A percentile compares a stretch with the other conserved stretches of the same genome.
These are phyloP conservation scores for Pythium monospermum DNA, from an alignment of 352 stramenopile genomes.

Conservation along the genomic window DNA sequence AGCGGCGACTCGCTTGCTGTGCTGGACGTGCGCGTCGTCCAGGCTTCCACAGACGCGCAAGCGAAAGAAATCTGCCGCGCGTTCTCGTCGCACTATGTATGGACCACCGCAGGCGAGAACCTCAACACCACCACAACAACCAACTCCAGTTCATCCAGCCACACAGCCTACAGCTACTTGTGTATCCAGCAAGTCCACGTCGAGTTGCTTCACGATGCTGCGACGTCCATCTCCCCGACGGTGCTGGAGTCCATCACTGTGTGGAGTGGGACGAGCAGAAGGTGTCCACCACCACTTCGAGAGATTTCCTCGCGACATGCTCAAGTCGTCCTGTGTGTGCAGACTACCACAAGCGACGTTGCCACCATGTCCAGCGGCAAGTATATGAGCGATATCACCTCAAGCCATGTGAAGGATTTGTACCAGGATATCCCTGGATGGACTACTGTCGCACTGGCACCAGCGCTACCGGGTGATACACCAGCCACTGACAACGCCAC, in stretches of 20 bases:
- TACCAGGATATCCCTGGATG: no score
- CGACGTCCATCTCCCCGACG: background rate
- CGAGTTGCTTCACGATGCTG: background rate
- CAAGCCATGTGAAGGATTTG: no score
- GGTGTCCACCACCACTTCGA: no score
- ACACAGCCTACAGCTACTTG: constrained; percentile 1
- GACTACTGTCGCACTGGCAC: no score
- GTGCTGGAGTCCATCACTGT: constrained; percentile 14
- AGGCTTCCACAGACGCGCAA: constrained; percentile 3
- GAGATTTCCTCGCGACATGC: no score
- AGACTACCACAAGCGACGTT: no score
- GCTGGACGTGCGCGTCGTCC: constrained; percentile 8
- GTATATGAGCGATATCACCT: no score
- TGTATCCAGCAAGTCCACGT: constrained; percentile 10
- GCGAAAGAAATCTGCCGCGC: constrained; percentile 6
- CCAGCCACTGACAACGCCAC: no score
- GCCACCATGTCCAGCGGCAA: no score
- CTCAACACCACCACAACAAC: constrained; percentile 6
- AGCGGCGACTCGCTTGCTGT: constrained; percentile 9
- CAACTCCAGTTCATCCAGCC: background rate
- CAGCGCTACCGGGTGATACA: no score
- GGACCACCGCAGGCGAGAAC: constrained; percentile 14
- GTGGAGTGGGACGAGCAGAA: no score
- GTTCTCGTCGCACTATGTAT: constrained; percentile 1
- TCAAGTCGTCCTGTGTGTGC: no score